phyloP scores from a whole-genome alignment of 2,329 filamentous ascomycete genomes.

The Apiospora phragmitis region DNA sequence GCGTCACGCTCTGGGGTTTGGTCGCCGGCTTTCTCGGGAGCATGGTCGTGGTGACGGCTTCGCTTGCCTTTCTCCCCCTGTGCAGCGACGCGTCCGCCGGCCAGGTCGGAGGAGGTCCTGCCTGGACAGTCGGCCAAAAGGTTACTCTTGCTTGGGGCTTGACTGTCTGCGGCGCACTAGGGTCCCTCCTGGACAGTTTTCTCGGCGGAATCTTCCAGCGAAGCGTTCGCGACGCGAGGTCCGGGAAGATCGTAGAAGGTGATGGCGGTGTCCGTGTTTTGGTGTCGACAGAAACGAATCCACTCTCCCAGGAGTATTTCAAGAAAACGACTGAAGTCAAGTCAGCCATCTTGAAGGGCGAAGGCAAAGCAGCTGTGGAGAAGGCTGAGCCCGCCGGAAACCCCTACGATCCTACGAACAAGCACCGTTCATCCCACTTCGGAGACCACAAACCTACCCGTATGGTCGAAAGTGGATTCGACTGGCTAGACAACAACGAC shows the following conservation, averaged over 20 bases:
- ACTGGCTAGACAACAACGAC: conserved; percentile 90
- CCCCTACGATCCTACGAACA: conserved; percentile 51
- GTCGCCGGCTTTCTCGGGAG: conserved; percentile 73
- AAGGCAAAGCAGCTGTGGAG: conserved; percentile 41
- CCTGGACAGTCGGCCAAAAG: conserved; percentile 51
- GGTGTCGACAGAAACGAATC: conserved; percentile 37
- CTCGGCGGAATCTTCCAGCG: conserved; percentile 84
- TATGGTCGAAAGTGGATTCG: conserved; percentile 63
- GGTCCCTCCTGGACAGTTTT: conserved; percentile 84
- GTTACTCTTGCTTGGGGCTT: conserved; percentile 55
- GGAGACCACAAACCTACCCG: conserved; percentile 60
- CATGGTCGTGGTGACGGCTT: conserved; percentile 65
- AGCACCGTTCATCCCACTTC: conserved; percentile 53
- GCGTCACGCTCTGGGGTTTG: conserved; percentile 76
- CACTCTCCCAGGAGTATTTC: conserved; percentile 26
- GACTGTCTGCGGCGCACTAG: conserved; percentile 72
- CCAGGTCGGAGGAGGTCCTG: conserved; percentile 42
- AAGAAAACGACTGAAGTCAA: conserved; percentile 40
- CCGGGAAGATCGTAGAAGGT: conserved; percentile 87
- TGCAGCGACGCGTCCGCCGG: conserved; percentile 50
- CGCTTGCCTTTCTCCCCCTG: conserved; percentile 69
- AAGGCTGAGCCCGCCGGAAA: conserved; percentile 35
- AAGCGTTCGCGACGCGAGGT: conserved; percentile 80
- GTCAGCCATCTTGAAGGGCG: conserved; percentile 41
- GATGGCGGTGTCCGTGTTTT: conserved; percentile 67